These are phyloP conservation scores for Aulographum hederae DNA, from an alignment of 2,329 filamentous ascomycete species.

Conservation along the genomic window DNA sequence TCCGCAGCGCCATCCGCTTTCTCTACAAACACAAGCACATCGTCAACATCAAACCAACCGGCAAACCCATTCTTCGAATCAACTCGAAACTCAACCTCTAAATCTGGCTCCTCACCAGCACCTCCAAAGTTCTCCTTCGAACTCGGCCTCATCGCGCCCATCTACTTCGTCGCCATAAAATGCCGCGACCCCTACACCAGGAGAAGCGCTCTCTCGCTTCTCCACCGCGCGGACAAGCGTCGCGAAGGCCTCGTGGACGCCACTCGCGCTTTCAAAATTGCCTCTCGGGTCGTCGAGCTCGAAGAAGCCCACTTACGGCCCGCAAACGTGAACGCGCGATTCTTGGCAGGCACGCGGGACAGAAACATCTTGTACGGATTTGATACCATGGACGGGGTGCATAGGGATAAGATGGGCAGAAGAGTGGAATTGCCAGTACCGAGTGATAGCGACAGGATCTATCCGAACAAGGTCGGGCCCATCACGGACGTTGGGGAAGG, in stretches of 20 bases:
- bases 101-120: background rate
- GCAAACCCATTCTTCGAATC: too few species aligned
- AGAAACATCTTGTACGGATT: background rate
- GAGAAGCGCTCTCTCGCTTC: slow-evolving; percentile 2
- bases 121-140: slow-evolving; percentile 4
- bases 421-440: background rate
- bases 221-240: slow-evolving; percentile 1
- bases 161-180: slow-evolving; percentile 4
- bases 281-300: slow-evolving; percentile 1
- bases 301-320: slow-evolving; percentile 2
- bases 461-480: background rate
- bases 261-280: background rate
- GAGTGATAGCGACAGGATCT: background rate
- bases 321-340: background rate
- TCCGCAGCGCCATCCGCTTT: too few species aligned
- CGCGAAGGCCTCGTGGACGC: slow-evolving; percentile 3
- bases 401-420: too few species aligned
- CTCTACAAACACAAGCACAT: too few species aligned
- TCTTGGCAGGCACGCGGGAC: background rate
- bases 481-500: background rate
- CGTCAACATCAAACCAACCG: too few species aligned
- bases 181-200: slow-evolving; percentile 2
- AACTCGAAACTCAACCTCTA: too few species aligned
- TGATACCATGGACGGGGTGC: background rate
- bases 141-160: slow-evolving; percentile 2